Evolutionary conservation across 2,329 filamentous ascomycete genomes (phyloP), one percentile per base, ranked within the genome.

Genomic region (Alternaria infectoria): DNA sequence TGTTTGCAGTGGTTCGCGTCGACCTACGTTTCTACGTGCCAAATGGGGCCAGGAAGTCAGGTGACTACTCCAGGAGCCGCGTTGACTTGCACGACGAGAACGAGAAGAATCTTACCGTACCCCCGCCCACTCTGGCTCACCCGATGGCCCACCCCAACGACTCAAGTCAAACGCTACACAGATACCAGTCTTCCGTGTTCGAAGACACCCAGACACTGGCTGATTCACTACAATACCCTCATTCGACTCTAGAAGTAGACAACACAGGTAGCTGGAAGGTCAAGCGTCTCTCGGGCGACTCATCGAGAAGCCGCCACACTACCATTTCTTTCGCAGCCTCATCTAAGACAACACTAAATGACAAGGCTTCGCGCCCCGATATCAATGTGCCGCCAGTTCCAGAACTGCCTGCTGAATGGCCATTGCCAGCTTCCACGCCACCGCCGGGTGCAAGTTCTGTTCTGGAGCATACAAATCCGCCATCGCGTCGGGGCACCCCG

Each of bases 11-110:
- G 13, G 80, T 85, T 11, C 86, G 93, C 40, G 89, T 96, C 65
- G 93, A 97, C 76, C 84, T 86, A 62, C 87, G 91, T 43, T 97
- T 96, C 82, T 86, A 91, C 74, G 82, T 96, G 28, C 91, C 92
- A 0, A 83, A 96, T 73, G 90, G 91, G 51, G 88, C 88, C 73
- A 86, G 85, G 45, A 84, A 82, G 2, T 68, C 71, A 17, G 77
- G 77, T 21, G 75, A 74, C 28, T 79, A 79, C 59, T 62, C 67
- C 13, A 65, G 67, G 26, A 73, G 70, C 45, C 68, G 63, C 8
- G 66, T 69, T 58, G 66, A 69, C 23, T 51, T 78, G 28, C 66
- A 67, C 15, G 57, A 71, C 17, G 64, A 64, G 8, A 69, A 67
- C 30, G 69, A 77, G 50, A 74, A 73, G 63, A 70, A 68, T 43